These are phyloP conservation scores for Leptographium wingfieldii DNA, from an alignment of 2,329 filamentous ascomycete species.

Conservation along the genomic window DNA sequence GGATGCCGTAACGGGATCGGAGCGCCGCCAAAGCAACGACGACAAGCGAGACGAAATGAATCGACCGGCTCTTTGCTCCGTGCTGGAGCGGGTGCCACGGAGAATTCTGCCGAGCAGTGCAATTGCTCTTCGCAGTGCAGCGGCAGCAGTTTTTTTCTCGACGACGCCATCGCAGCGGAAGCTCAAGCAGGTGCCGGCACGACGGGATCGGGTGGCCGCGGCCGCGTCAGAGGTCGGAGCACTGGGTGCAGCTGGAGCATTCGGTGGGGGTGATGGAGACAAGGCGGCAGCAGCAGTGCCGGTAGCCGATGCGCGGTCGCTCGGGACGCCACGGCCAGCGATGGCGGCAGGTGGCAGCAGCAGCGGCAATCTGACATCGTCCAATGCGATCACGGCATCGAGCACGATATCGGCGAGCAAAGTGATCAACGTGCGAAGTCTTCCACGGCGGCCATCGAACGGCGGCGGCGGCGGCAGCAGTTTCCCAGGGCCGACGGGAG, in stretches of 20 bases:
- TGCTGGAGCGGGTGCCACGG: slow-evolving; percentile 4
- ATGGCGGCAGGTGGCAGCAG: neutral
- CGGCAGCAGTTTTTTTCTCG: slow-evolving; percentile 7
- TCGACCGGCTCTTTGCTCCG: slow-evolving; percentile 9
- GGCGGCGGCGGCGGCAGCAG: neutral
- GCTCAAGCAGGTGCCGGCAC: slow-evolving; percentile 7
- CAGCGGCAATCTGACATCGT: neutral
- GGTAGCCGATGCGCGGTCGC: neutral
- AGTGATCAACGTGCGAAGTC: slow-evolving; percentile 19
- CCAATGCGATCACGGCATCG: neutral
- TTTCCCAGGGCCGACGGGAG: slow-evolving; percentile 6
- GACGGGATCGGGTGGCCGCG: slow-evolving; percentile 12
- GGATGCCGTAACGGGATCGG: neutral
- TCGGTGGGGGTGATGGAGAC: too few species aligned
- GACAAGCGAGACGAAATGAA: slow-evolving; percentile 5
- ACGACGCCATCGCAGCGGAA: slow-evolving; percentile 8
- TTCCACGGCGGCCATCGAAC: slow-evolving; percentile 5
- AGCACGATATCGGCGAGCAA: slow-evolving; percentile 5
- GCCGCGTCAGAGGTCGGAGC: slow-evolving; percentile 15
- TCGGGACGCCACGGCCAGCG: neutral
- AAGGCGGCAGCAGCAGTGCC: neutral
- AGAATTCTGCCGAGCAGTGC: neutral
- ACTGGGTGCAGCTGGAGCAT: slow-evolving; percentile 3
- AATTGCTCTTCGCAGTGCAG: neutral
- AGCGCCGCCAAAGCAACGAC: neutral